Percentiles rank a stretch among this genome's conserved stretches.
Evolutionary conservation across 108 stramenopile species (phyloP).

Genomic region (Seminavis robusta): DNA sequence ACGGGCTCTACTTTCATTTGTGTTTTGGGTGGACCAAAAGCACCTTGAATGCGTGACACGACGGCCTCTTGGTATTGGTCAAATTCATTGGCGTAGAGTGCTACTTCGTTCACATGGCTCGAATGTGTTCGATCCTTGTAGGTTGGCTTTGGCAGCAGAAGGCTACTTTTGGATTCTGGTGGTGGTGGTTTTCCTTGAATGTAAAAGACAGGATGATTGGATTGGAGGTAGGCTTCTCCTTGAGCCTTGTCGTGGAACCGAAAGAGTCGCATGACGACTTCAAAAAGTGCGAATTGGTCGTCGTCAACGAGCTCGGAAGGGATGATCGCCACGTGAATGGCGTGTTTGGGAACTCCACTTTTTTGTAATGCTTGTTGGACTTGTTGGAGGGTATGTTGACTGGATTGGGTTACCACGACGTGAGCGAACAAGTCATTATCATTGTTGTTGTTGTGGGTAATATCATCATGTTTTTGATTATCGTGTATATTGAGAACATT

Average conservation of each 20-base stretch:
- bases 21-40: background rate
- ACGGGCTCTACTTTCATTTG: background rate
- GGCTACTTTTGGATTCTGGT: background rate
- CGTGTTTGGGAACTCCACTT: background rate
- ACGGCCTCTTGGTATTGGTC: background rate
- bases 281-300: too few species aligned
- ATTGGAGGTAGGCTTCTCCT: background rate
- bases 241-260: background rate
- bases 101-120: background rate
- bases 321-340: background rate
- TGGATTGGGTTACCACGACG: background rate
- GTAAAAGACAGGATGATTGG: background rate
- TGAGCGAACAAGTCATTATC: background rate
- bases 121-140: background rate
- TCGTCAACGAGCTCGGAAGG: too few species aligned
- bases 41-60: background rate
- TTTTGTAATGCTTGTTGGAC: background rate
- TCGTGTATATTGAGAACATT: background rate
- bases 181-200: too few species aligned
- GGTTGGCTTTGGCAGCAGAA: background rate
- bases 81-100: background rate
- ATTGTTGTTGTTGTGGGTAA: background rate
- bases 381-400: background rate
- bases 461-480: background rate
- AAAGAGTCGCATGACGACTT: slow-evolving; percentile 2